Evolutionary conservation across 2,329 filamentous ascomycete species (phyloP), one percentile per base, ranked within the genome.

Genomic region (Paraphaeosphaeria sporulosa): DNA sequence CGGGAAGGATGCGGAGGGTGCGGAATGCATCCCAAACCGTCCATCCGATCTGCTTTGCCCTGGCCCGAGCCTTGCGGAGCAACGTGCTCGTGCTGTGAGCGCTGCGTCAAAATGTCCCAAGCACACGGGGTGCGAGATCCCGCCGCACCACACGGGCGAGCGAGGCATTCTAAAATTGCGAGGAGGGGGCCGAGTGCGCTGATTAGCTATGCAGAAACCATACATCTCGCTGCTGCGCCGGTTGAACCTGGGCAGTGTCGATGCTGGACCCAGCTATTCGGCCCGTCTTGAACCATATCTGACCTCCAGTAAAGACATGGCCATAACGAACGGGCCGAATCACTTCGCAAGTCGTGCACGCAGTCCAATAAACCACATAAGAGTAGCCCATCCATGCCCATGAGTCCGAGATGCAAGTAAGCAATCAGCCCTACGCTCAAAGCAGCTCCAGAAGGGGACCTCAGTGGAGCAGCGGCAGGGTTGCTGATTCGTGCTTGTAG

Each of bases 1-100:
- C 46, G 64, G 67, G 61, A 65, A 65, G 64, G 64, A 66, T 55
- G 61, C 64, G 66, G 64, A 67, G 61, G 50, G 23, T 44, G 58
- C 67, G 67, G 62, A 64, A 59, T 36, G 46, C 38, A 58, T 53
- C 64, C 64, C 32, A 55, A 64, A 63, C 15, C 30, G 50, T 59
- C 40, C 51, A 40, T 59, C n/a, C 55, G 49, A 47, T 54, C 34
- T 32, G 42, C 54, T 56, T 57, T 25, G 27, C 42, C 36, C 49
- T 40, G 13, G 12, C 36, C 27, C 25, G 19, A 19, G 23, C 54
- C 43, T 21, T 56, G 38, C 21, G 30, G 21, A 17, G 17, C 40
- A n/a, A n/a, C n/a, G n/a, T n/a, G n/a, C 17, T n/a, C n/a, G n/a
- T 21, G n/a, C 40, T 43, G 10, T 21, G 40, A n/a, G 17, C 53